A percentile compares a stretch with the other conserved stretches of the same genome.
phyloP scores from a whole-genome alignment of 306 rosid genomes.

The Benincasa hispida region DNA sequence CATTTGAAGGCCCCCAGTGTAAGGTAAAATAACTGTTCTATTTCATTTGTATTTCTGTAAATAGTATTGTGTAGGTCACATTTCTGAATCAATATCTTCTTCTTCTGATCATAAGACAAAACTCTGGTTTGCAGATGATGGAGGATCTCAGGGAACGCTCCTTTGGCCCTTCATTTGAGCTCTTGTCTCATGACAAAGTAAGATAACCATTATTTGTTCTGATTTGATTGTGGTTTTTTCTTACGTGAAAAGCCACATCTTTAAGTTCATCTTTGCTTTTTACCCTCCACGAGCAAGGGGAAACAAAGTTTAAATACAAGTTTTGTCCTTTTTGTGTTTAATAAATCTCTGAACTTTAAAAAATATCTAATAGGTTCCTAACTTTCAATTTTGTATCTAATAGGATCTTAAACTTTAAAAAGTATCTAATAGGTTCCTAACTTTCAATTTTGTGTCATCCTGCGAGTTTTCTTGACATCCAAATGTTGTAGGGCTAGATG shows the following conservation, averaged over 20 bases:
- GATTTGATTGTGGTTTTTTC: background rate
- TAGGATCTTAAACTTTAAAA: too few species aligned
- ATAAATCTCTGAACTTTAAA: too few species aligned
- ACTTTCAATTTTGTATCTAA: too few species aligned
- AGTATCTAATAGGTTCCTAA: too few species aligned
- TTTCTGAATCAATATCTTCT: background rate
- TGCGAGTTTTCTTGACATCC: too few species aligned
- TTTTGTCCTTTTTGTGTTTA: too few species aligned
- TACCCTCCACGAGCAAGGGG: too few species aligned
- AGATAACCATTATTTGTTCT: conserved; percentile 5
- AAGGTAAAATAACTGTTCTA: conserved; percentile 32
- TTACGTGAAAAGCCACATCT: background rate
- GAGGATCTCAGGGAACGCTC: conserved; percentile 64
- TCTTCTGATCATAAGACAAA: background rate
- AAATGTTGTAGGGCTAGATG: too few species aligned
- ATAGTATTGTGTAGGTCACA: background rate
- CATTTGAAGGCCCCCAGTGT: conserved; percentile 52
- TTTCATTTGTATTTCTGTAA: background rate
- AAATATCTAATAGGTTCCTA: too few species aligned
- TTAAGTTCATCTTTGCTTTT: too few species aligned
- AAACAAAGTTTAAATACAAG: too few species aligned
- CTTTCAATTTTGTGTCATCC: too few species aligned
- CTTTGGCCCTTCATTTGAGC: conserved; percentile 83
- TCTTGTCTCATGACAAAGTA: conserved; percentile 74
- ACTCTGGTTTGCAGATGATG: conserved; percentile 29